Evolutionary conservation across 164 flowering plant species (phyloP).

Genomic region (Macadamia integrifolia): DNA sequence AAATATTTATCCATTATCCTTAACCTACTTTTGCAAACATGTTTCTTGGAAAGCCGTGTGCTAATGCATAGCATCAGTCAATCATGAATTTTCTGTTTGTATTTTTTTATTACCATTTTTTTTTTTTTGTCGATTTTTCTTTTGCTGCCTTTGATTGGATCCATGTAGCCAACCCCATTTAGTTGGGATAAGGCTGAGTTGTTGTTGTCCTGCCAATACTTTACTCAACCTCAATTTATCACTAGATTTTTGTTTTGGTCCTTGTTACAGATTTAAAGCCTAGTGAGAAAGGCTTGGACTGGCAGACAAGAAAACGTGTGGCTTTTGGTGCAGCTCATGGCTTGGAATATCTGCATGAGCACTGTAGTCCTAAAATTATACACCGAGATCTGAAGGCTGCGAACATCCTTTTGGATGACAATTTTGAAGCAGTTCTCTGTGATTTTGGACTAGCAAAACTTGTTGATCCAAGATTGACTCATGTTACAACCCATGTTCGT

Average conservation of each 20-base stretch:
- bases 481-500: constrained; percentile 58
- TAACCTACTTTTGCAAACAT: too few relatives aligned
- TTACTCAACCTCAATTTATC: too few relatives aligned
- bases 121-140: too few relatives aligned
- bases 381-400: constrained; percentile 68
- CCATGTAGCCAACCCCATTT: too few relatives aligned
- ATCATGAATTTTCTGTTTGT: too few relatives aligned
- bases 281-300: constrained; percentile 46
- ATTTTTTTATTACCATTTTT: too few relatives aligned
- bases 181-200: too few relatives aligned
- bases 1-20: too few relatives aligned
- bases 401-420: constrained; percentile 47
- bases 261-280: constrained; percentile 27
- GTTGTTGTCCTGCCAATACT: too few relatives aligned
- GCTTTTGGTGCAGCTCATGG: constrained; percentile 58
- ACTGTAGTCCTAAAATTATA: constrained; percentile 51
- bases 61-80: too few relatives aligned
- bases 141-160: too few relatives aligned
- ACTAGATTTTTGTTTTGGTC: not conserved
- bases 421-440: constrained; percentile 59
- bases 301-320: constrained; percentile 49
- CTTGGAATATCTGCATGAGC: constrained; percentile 55
- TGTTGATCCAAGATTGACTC: constrained; percentile 35
- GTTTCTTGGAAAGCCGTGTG: too few relatives aligned
- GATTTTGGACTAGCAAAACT: constrained; percentile 62